Base-by-base conservation (phyloP, 1,284 basidiomycete species). In the Ceratobasidium sp. region DNA sequence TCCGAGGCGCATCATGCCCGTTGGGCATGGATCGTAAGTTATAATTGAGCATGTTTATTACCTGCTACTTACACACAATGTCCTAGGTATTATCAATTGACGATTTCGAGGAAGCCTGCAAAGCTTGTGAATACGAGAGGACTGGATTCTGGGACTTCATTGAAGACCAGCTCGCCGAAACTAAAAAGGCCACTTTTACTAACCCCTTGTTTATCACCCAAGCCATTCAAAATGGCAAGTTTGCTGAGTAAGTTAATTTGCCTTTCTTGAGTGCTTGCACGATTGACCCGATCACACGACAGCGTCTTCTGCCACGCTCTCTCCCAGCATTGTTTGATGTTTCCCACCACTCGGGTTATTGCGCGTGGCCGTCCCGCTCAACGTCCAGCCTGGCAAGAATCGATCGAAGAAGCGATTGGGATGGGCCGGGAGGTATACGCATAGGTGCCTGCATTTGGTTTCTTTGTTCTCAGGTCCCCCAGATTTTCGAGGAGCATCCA, bases 361-460 rank as follows among this genome's bases (percentile, higher is more conserved):
- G 31, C 6, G 12, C 50, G 50, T 52, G 50, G 50, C 13, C 50
- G 50, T 8, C 22, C 50, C 17, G 50, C 22, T 29, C 22, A 52
- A 10, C 50, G 50, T 25, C 20, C 50, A 27, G 50, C 10, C 31
- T 52, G 50, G 50, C 50, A 52, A 52, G 50, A 22, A 15, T 27
- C 50, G 10, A 29, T 52, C 29, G 50, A 52, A 29, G 29, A 27
- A 27, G 6, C 50, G 25, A 52, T 52, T 20, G 50, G 50, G 31
- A 52, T 52, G 50, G 50, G 50, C 10, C 50, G 50, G 1, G 50
- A 52, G 50, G 31, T 52, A 22, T 52, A 52, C 17, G 10, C 50
- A 27, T 8, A 40, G 38, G 17, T 40, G 17, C 38, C 7, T 8
- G 7, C 8, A 40, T 40, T 17, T 8, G 38, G 38, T 8, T 7